Evolutionary conservation across 805 yeast genomes (phyloP).

Genomic region (Candida jianshihensis): DNA sequence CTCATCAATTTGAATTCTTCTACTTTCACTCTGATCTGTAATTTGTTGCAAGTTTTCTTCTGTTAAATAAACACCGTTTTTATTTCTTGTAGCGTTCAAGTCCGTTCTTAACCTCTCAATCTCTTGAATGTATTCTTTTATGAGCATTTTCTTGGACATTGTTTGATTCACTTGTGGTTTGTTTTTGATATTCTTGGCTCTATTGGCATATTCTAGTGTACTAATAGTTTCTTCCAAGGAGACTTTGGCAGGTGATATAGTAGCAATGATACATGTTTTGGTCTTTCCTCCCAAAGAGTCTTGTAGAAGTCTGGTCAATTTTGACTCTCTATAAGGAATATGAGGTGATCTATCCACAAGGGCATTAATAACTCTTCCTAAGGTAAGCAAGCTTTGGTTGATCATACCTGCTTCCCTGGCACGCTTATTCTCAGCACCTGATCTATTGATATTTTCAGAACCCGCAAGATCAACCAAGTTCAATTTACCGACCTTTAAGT

Average conservation of each 20-base stretch:
- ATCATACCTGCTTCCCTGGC: constrained; percentile 92
- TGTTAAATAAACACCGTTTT: constrained; percentile 62
- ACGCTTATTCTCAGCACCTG: constrained; percentile 77
- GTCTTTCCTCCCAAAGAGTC: constrained; percentile 84
- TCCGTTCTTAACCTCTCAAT: constrained; percentile 53
- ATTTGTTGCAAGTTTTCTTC: constrained; percentile 40
- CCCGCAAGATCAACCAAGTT: constrained; percentile 94
- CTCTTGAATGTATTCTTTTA: constrained; percentile 48
- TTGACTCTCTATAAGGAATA: constrained; percentile 81
- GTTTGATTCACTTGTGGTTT: constrained; percentile 56
- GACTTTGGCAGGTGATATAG: constrained; percentile 69
- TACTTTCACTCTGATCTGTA: constrained; percentile 39
- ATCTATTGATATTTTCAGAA: constrained; percentile 74
- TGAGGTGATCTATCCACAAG: constrained; percentile 58
- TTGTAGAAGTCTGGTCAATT: constrained; percentile 69
- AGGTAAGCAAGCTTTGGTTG: constrained; percentile 74
- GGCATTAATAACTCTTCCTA: constrained; percentile 81
- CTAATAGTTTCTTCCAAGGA: constrained; percentile 72
- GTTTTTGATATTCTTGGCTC: constrained; percentile 71
- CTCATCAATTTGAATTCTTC: constrained; percentile 42
- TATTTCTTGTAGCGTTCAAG: constrained; percentile 52
- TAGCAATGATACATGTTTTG: constrained; percentile 76
- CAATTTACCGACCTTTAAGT: constrained; percentile 53
- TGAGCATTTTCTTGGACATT: constrained; percentile 49
- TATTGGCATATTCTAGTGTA: constrained; percentile 75